Base-by-base conservation (phyloP, 257 asterid genomes). In the Solanum corneliomulleri region DNA sequence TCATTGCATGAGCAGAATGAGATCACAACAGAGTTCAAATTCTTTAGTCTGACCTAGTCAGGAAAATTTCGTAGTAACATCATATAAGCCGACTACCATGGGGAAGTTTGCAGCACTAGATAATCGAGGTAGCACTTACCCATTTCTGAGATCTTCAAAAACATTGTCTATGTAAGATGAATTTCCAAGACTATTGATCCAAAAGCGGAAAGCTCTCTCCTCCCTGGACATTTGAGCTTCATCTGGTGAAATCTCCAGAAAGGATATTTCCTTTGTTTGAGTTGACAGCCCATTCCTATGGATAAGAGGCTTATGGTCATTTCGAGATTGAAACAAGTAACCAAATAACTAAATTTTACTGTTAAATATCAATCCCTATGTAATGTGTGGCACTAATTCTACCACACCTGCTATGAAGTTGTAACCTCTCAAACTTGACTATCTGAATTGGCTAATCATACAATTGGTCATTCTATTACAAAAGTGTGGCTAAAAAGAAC, bases 101-200 rank as follows among this genome's bases (percentile, higher is more conserved):
- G 69, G 6, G 31, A 31, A 81, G 85, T 49, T 49, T 49, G 70
- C 70, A 33, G 15, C 37, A 31, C 29, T 81, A 21, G 7, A 39
- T 68, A 71, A 70, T 62, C 71, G 82, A 64, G 86, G 87, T 69
- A 58, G 29, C 25, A 91, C 94, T 90, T 86, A 95, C 99, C 99
- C 99, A 71, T 95, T 92, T 89, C 98, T 95, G 85, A 97, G 95
- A 92, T 97, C 99, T 93, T 97, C 99, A 91, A 97, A 95, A 70
- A 95, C 95, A 89, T 97, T 97, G 89, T 97, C 98, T 31, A 96
- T 95, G 92, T 92, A 95, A 13, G 95, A 89, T 45, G 98, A 95
- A 89, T 95, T 94, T 86, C 94, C 98, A 87, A 92, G 89, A 90
- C 98, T 95, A 87, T 97, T 95, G 80, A 97, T 89, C 99, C 99